phyloP scores from a whole-genome alignment of 2,329 filamentous ascomycete species.

The Orbilia brochopaga region DNA sequence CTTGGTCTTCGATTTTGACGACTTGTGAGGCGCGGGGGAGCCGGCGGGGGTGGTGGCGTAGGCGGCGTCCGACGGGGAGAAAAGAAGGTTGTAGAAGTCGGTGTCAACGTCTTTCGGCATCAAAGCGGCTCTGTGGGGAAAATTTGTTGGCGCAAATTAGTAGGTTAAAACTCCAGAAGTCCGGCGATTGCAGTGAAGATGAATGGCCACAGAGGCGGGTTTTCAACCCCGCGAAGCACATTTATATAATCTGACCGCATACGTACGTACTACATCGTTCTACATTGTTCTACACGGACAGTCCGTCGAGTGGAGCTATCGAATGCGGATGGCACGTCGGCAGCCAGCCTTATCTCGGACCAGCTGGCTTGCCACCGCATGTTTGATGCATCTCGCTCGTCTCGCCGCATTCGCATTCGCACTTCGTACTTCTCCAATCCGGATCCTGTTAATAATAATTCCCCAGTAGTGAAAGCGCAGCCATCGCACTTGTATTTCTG shows the following conservation, averaged over 20 bases:
- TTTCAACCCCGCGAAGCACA: no score
- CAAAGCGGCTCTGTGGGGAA: conserved; percentile 18
- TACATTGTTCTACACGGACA: no score
- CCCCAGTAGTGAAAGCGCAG: not conserved
- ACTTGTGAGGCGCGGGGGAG: conserved; percentile 29
- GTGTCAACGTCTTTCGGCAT: conserved; percentile 9
- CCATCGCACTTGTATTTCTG: not conserved
- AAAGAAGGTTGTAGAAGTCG: conserved; percentile 4
- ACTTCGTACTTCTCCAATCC: no score
- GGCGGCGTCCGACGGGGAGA: conserved; percentile 14
- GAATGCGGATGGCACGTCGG: not conserved
- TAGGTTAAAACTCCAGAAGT: not conserved
- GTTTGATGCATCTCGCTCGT: no score
- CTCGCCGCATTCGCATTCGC: no score
- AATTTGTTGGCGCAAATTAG: conserved; percentile 20
- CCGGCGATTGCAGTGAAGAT: not conserved
- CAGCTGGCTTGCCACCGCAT: conserved; percentile 1
- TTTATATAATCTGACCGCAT: no score
- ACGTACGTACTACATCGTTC: no score
- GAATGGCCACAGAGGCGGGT: no score
- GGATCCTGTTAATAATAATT: no score
- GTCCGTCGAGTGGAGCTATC: not conserved
- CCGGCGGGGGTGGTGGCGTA: conserved; percentile 1
- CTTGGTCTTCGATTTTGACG: conserved; percentile 38
- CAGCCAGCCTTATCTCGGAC: not conserved